Conservation (phyloP, 75 land plant genomes). For the Selaginella moellendorffii region DNA sequence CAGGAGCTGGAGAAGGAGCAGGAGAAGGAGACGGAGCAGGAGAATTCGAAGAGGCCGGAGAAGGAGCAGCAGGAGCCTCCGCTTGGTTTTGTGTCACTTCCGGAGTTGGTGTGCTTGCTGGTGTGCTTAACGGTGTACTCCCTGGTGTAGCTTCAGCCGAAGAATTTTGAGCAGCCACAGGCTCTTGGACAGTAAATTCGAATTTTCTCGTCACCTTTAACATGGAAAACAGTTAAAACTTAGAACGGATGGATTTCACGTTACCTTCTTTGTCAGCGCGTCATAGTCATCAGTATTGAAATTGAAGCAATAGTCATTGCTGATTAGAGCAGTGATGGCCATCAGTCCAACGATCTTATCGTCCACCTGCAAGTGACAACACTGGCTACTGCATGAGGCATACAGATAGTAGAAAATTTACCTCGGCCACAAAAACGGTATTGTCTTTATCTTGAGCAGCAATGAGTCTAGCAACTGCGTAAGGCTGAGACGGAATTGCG, state of each 20-base stretch:
- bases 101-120: too few species aligned
- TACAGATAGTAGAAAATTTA: background rate
- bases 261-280: slow-evolving; percentile 4
- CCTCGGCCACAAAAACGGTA: slow-evolving; percentile 19
- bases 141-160: too few species aligned
- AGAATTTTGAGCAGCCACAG: too few species aligned
- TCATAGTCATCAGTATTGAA: background rate
- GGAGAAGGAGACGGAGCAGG: too few species aligned
- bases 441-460: slow-evolving; percentile 15
- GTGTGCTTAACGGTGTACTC: too few species aligned
- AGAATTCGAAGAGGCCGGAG: too few species aligned
- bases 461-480: slow-evolving; percentile 19
- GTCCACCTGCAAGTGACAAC: slow-evolving; percentile 12
- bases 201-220: background rate
- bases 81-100: too few species aligned
- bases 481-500: slow-evolving; percentile 12
- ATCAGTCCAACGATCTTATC: slow-evolving; percentile 15
- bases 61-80: too few species aligned
- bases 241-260: too few species aligned
- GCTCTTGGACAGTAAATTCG: too few species aligned
- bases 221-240: too few species aligned
- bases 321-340: background rate
- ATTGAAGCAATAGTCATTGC: background rate
- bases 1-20: too few species aligned
- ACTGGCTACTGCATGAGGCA: background rate